These are phyloP conservation scores for Sicyos edulis DNA, from an alignment of 306 rosid species.

Conservation along the genomic window DNA sequence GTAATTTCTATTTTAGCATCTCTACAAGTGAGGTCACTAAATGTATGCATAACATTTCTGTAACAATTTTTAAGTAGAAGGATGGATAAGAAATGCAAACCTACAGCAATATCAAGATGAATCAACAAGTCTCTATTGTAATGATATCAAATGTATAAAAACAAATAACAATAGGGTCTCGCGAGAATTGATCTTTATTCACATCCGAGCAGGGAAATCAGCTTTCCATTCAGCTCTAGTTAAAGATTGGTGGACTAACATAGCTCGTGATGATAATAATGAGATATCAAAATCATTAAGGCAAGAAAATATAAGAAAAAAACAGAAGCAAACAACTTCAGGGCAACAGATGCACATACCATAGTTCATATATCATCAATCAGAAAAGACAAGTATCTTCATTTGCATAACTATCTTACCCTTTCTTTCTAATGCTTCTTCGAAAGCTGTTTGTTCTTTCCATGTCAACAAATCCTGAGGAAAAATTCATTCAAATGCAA, in stretches of 20 bases:
- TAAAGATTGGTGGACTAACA: background rate
- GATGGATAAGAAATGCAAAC: background rate
- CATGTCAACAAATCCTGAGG: conserved; percentile 41
- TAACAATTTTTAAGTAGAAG: background rate
- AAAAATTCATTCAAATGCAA: conserved; percentile 23
- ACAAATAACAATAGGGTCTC: background rate
- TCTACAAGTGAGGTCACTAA: background rate
- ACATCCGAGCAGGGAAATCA: background rate
- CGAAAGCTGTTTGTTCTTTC: conserved; percentile 27
- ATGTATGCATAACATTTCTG: conserved; percentile 12
- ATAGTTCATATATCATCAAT: background rate
- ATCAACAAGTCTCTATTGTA: background rate
- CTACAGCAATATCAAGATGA: background rate
- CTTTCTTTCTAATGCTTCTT: conserved; percentile 35
- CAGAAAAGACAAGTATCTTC: background rate
- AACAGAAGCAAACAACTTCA: background rate
- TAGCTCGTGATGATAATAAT: background rate
- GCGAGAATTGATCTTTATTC: background rate
- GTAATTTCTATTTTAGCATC: background rate
- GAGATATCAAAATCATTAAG: background rate
- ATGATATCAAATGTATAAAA: background rate
- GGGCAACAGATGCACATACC: background rate
- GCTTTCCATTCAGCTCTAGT: background rate
- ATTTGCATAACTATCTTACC: conserved; percentile 32
- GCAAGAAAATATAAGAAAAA: background rate